Evolutionary conservation across 1,284 basidiomycete species (phyloP).

Genomic region (Cystobasidium slooffiae): DNA sequence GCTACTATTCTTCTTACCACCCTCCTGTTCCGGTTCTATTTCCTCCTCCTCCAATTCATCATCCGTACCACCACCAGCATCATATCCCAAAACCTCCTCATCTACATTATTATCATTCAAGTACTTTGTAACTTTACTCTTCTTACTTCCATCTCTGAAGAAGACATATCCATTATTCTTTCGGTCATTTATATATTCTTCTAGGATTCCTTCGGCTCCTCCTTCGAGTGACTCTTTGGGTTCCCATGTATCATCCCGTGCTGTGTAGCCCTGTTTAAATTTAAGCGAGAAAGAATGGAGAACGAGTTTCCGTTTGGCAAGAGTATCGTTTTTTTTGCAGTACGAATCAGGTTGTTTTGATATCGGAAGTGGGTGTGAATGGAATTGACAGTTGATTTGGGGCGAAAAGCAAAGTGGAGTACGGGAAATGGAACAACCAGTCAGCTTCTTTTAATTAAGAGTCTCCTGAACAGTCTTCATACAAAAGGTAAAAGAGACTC

Average conservation of each 20-base stretch:
- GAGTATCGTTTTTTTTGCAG: too few species aligned
- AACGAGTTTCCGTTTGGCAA: too few species aligned
- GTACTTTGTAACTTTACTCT: neutral
- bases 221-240: slow-evolving; percentile 23
- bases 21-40: neutral
- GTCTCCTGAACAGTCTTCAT: too few species aligned
- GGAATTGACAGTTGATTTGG: neutral
- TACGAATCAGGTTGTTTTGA: too few species aligned
- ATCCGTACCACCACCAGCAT: slow-evolving; percentile 1
- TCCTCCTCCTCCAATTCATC: slow-evolving; percentile 18
- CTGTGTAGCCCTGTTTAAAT: slow-evolving; percentile 31
- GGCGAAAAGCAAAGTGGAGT: neutral
- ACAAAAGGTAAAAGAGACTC: neutral
- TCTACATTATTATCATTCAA: neutral
- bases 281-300: too few species aligned
- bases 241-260: slow-evolving; percentile 29
- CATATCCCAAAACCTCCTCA: slow-evolving; percentile 11
- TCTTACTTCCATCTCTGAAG: slow-evolving; percentile 23
- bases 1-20: slow-evolving; percentile 25
- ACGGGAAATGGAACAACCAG: neutral
- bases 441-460: neutral
- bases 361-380: neutral
- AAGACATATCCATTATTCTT: slow-evolving; percentile 24
- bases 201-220: slow-evolving; percentile 30
- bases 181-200: neutral